Evolutionary conservation across 768 basidiomycete species (phyloP).

Genomic region (Termitomyces sp.): DNA sequence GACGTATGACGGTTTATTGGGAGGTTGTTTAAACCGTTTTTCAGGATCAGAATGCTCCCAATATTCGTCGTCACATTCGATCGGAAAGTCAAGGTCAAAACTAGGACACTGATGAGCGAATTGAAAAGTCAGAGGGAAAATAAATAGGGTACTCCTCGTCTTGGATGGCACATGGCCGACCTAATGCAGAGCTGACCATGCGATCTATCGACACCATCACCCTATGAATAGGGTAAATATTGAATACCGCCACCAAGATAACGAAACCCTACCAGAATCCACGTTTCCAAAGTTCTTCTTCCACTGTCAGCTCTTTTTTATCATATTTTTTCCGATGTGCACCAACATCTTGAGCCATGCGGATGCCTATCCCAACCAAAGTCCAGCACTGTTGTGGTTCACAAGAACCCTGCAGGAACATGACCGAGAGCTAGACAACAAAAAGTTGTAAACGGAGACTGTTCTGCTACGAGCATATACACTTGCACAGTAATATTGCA

Average conservation of each 20-base stretch:
- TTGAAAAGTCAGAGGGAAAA: conserved; percentile 1
- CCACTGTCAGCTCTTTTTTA: conserved; percentile 31
- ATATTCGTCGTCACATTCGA: conserved; percentile 69
- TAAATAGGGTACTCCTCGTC: conserved; percentile 64
- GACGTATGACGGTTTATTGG: conserved; percentile 49
- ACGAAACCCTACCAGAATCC: conserved; percentile 46
- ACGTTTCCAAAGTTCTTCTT: conserved; percentile 74
- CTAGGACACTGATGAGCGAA: conserved; percentile 25
- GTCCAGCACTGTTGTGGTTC: conserved; percentile 67
- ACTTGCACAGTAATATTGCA: conserved; percentile 62
- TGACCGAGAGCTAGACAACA: conserved; percentile 39
- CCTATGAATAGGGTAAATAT: conserved; percentile 26
- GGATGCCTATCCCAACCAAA: conserved; percentile 63
- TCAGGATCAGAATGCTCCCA: conserved; percentile 60
- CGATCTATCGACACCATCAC: conserved; percentile 50
- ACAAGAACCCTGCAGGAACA: conserved; percentile 51
- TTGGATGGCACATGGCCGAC: conserved; percentile 71
- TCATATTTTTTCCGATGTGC: conserved; percentile 47
- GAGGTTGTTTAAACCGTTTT: conserved; percentile 65
- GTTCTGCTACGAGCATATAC: not conserved
- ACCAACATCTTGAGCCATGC: conserved; percentile 74
- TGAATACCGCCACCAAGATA: conserved; percentile 7
- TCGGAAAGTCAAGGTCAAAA: conserved; percentile 66
- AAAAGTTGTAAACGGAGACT: not conserved
- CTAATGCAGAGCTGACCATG: conserved; percentile 46